Base-by-base conservation (phyloP, 2,329 filamentous ascomycete genomes). In the Claviceps sorghi region DNA sequence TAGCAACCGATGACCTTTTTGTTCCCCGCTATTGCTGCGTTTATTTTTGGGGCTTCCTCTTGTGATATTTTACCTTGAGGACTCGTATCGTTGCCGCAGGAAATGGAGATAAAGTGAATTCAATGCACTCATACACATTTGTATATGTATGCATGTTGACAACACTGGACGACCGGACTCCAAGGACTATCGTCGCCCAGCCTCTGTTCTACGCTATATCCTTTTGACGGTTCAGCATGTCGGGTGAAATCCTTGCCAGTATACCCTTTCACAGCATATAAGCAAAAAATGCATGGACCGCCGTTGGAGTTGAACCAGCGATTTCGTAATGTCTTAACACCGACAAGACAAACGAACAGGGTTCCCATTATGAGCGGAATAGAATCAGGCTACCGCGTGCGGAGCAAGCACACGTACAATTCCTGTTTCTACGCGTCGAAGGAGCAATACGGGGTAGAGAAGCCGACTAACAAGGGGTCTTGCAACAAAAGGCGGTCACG, bases 1-100 rank as follows among this genome's bases (percentile, higher is more conserved):
- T 53, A 54, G 53, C 48, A 57, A 55, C 54, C 55, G 56, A 55
- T 54, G 52, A 49, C 49, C 50, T 42, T 50, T 57, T 52, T 55
- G 40, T 40, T 52, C 49, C 55, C 54, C 51, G 52, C 40, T 41
- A 49, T 19, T 32, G 1, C 30, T 26, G 26, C 22, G 8, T 17
- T 36, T 26, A n/a, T 3, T 26, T 4, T 13, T 8, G 36, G 17
- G 5, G 36, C 15, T n/a, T 38, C 10, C 5, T 15, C 36, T n/a
- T 38, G 36, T 7, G n/a, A n/a, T n/a, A 38, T 38, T n/a, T 15
- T n/a, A n/a, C n/a, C n/a, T n/a, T n/a, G n/a, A n/a, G n/a, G n/a
- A n/a, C n/a, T n/a, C n/a, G n/a, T n/a, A n/a, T n/a, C n/a, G n/a
- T 38, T 38, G 4, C 17, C 5, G 2, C 13, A 5, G 7, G 13